Conservation (phyloP, 345 rosid genomes). For the Eutrema yunnanense region DNA sequence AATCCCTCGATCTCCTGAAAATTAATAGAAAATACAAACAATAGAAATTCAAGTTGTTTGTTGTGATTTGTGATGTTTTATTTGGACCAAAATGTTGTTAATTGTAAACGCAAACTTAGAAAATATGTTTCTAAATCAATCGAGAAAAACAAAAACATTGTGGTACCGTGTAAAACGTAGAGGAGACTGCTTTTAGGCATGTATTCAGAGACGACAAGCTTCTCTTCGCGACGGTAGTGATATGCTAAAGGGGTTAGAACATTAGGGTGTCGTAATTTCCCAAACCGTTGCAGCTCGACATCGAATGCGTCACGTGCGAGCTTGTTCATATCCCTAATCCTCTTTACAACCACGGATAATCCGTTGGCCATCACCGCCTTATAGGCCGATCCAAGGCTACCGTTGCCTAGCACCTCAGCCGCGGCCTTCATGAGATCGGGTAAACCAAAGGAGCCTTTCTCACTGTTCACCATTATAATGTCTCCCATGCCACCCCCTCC, state of each 20-base stretch:
- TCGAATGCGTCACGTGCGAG: conserved; percentile 57
- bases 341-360: conserved; percentile 75
- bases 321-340: conserved; percentile 72
- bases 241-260: conserved; percentile 72
- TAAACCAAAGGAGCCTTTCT: conserved; percentile 60
- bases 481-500: conserved; percentile 35
- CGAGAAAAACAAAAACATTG: not conserved
- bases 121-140: not conserved
- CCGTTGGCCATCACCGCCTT: conserved; percentile 78
- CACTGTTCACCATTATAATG: conserved; percentile 57
- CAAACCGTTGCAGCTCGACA: conserved; percentile 60
- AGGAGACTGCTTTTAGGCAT: conserved; percentile 79
- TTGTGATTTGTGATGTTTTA: not conserved
- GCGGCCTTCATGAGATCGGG: conserved; percentile 91
- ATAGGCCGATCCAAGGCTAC: conserved; percentile 82
- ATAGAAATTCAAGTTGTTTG: no score
- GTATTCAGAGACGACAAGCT: conserved; percentile 68
- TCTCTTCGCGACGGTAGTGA: conserved; percentile 79
- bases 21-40: no score
- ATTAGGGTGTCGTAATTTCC: conserved; percentile 51
- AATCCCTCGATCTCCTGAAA: conserved; percentile 47
- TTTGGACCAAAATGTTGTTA: not conserved
- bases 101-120: not conserved
- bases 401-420: conserved; percentile 86
- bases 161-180: conserved; percentile 69